phyloP scores from a whole-genome alignment of 148 eudicot genomes.

The Cornus controversa region DNA sequence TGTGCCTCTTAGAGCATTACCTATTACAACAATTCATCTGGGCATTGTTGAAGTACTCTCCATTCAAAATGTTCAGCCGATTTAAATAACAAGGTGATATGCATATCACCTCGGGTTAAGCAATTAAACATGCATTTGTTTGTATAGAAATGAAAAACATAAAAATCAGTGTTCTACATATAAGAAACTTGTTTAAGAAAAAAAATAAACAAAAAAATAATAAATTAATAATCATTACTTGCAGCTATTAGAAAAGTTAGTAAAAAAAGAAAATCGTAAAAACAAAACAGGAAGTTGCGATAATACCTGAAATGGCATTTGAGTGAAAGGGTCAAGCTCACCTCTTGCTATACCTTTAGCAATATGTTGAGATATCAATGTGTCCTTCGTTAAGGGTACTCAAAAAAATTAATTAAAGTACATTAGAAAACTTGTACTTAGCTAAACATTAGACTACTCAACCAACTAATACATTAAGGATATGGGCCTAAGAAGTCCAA shows the following conservation, averaged over 20 bases:
- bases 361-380: constrained; percentile 59
- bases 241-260: background rate
- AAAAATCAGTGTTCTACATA: background rate
- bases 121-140: background rate
- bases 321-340: constrained; percentile 81
- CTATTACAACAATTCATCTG: background rate
- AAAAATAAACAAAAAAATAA: too few relatives aligned
- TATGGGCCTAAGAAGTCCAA: constrained; percentile 98
- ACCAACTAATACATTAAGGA: constrained; percentile 44
- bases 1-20: background rate
- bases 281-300: background rate
- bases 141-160: background rate
- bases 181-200: background rate
- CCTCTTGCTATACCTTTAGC: constrained; percentile 86
- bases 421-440: background rate
- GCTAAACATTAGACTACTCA: constrained; percentile 18
- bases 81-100: background rate
- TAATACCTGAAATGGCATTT: constrained; percentile 76
- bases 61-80: background rate
- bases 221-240: background rate
- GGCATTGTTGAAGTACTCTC: background rate
- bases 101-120: background rate
- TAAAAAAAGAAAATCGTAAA: background rate
- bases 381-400: constrained; percentile 58
- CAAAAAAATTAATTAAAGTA: background rate